Conservation (phyloP, 2,329 filamentous ascomycete genomes). For the Cladosporium austrohemisphaericum region DNA sequence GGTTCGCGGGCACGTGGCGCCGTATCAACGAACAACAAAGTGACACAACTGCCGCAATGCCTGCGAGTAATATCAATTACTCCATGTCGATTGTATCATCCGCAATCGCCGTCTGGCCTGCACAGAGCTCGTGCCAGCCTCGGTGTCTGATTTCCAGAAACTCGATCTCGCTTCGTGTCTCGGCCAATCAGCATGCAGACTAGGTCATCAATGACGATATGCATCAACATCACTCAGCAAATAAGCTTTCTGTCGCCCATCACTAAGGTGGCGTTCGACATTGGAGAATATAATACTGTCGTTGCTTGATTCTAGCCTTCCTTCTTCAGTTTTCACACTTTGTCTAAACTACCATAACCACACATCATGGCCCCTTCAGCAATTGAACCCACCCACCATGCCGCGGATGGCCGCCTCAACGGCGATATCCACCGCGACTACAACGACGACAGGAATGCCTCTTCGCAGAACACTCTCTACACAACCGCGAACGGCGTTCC, state of each 20-base stretch:
- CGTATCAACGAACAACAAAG: too few relatives aligned
- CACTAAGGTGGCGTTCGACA: conserved; percentile 5
- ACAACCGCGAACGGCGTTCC: conserved; percentile 56
- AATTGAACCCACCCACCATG: conserved; percentile 17
- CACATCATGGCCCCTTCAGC: conserved; percentile 26
- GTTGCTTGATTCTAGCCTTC: background rate
- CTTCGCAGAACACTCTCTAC: conserved; percentile 48
- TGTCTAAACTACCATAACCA: background rate
- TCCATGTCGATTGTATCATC: too few relatives aligned
- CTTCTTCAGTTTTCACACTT: background rate
- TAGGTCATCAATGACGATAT: too few relatives aligned
- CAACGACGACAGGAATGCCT: conserved; percentile 43
- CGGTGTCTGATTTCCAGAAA: too few relatives aligned
- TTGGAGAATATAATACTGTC: background rate
- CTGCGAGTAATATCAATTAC: too few relatives aligned
- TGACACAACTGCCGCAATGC: too few relatives aligned
- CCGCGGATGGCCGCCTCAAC: conserved; percentile 31
- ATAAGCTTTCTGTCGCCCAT: conserved; percentile 4
- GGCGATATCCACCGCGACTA: conserved; percentile 42
- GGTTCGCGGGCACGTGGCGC: too few relatives aligned
- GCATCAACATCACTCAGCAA: background rate
- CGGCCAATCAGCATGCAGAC: too few relatives aligned
- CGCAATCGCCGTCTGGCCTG: too few relatives aligned
- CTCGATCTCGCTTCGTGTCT: too few relatives aligned
- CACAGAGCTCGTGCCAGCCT: too few relatives aligned